Percentiles rank a stretch among this genome's conserved stretches.
These are phyloP conservation scores for Kernera saxatilis DNA, from an alignment of 345 rosid species.

Conservation along the genomic window DNA sequence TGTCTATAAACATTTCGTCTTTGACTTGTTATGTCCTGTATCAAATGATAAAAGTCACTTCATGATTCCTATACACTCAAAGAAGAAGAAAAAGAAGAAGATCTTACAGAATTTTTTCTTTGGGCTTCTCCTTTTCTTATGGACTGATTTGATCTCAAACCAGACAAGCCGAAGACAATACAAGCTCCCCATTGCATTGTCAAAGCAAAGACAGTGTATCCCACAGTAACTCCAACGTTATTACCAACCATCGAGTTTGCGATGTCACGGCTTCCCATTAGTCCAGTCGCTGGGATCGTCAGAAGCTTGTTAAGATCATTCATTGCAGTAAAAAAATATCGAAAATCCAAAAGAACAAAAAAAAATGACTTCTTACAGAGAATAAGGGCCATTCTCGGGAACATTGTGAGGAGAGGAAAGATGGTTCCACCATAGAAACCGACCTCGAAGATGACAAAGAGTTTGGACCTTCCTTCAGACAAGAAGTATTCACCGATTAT, in stretches of 20 bases:
- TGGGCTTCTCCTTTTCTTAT: not conserved
- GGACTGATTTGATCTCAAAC: constrained; percentile 4
- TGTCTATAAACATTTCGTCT: not conserved
- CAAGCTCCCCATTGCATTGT: constrained; percentile 32
- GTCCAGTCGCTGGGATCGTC: constrained; percentile 30
- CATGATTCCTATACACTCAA: not conserved
- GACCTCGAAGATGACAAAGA: constrained; percentile 28
- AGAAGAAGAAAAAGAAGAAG: not conserved
- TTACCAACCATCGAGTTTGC: constrained; percentile 26
- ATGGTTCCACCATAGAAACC: constrained; percentile 28
- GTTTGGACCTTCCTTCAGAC: constrained; percentile 28
- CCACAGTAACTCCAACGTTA: constrained; percentile 23
- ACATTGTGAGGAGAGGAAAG: constrained; percentile 28
- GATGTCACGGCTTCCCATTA: constrained; percentile 3
- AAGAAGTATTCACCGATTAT: constrained; percentile 27
- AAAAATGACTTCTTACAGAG: constrained; percentile 14
- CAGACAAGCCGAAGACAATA: constrained; percentile 28
- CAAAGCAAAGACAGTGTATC: constrained; percentile 27
- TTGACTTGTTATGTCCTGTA: constrained; percentile 2
- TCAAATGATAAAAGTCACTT: not conserved
- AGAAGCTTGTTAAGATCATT: too few species aligned
- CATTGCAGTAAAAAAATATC: not conserved
- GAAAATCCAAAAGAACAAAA: not conserved
- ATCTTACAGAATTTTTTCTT: not conserved
- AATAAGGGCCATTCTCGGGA: constrained; percentile 21